These are phyloP conservation scores for Tephrocybe sp. DNA, from an alignment of 768 basidiomycete species.

Conservation along the genomic window DNA sequence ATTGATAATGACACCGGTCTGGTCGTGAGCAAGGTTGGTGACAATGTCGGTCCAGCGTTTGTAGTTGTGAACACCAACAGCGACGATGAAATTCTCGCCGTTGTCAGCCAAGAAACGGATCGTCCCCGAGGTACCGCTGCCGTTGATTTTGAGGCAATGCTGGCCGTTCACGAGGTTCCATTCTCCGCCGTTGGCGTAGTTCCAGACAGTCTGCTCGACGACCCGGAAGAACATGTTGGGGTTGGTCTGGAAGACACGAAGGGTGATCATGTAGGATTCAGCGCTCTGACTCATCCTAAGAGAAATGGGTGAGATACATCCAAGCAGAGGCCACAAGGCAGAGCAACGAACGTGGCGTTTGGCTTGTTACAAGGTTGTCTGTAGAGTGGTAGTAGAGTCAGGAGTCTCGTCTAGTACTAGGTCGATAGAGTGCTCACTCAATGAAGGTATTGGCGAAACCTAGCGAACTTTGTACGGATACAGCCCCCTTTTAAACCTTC, in stretches of 20 bases:
- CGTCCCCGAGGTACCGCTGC: slow-evolving; percentile 38
- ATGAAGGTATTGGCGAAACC: not conserved
- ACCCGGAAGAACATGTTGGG: slow-evolving; percentile 19
- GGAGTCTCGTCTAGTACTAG: not conserved
- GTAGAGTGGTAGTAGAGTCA: not conserved
- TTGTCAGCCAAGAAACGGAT: slow-evolving; percentile 28
- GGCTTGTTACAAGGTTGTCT: not conserved
- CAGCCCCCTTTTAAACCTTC: not conserved
- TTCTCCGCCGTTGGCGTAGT: slow-evolving; percentile 31
- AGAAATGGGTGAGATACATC: not conserved
- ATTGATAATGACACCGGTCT: slow-evolving; percentile 26
- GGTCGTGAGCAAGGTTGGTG: slow-evolving; percentile 22
- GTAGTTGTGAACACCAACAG: slow-evolving; percentile 38
- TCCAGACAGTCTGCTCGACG: slow-evolving; percentile 32
- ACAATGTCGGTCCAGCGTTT: slow-evolving; percentile 38
- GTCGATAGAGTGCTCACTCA: not conserved
- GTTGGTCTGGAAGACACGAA: slow-evolving; percentile 1
- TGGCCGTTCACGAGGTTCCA: slow-evolving; percentile 23
- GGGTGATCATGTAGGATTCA: not conserved
- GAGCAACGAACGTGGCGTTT: not conserved
- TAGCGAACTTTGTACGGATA: not conserved
- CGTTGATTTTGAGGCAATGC: slow-evolving; percentile 30
- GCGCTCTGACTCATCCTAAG: not conserved
- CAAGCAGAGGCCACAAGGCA: no score
- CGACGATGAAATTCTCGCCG: slow-evolving; percentile 30